Conservation (phyloP, 371 early-diverging fungal genomes). For the Umbelopsis sp. region DNA sequence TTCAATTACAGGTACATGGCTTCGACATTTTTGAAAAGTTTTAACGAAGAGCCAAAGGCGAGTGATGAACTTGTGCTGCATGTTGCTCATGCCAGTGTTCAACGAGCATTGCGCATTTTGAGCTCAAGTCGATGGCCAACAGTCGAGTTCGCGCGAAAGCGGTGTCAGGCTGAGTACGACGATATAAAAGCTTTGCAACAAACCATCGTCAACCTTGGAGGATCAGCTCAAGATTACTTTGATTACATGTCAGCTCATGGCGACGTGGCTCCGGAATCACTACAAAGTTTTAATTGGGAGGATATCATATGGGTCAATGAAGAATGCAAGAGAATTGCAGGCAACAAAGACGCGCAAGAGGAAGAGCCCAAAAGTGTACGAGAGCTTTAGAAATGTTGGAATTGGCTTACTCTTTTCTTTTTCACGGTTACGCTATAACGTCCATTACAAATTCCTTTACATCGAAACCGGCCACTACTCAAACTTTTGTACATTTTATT, state of each 20-base stretch:
- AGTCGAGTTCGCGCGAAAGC: conserved; percentile 32
- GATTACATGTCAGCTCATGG: conserved; percentile 33
- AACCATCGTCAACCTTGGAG: conserved; percentile 24
- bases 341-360: conserved; percentile 7
- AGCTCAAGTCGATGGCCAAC: conserved; percentile 38
- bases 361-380: conserved; percentile 6
- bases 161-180: conserved; percentile 28
- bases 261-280: conserved; percentile 17
- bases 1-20: conserved; percentile 20
- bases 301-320: conserved; percentile 41
- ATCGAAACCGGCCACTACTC: too few relatives aligned
- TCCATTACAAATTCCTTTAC: too few relatives aligned
- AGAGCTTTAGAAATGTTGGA: not conserved
- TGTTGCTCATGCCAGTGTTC: conserved; percentile 40
- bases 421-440: too few relatives aligned
- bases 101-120: conserved; percentile 42
- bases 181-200: conserved; percentile 29
- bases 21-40: conserved; percentile 13
- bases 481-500: too few relatives aligned
- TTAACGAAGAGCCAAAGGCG: not conserved
- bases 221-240: conserved; percentile 33
- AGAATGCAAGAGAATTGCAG: conserved; percentile 25
- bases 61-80: conserved; percentile 31
- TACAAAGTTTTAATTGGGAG: conserved; percentile 33
- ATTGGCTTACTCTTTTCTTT: too few relatives aligned